phyloP scores from a whole-genome alignment of 495 filamentous ascomycete species.

The Hypoxylon fragiforme region DNA sequence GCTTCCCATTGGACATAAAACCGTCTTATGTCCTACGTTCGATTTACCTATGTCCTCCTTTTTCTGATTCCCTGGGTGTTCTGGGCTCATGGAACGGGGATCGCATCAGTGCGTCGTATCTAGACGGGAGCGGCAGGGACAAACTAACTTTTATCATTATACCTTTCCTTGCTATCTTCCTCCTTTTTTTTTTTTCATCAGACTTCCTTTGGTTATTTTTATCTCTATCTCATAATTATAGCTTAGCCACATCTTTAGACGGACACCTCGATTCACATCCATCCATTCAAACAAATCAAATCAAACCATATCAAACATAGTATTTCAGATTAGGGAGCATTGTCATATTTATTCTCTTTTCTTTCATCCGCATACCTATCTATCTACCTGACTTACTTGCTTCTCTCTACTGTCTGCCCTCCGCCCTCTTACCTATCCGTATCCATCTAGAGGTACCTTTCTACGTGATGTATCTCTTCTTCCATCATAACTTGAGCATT shows the following conservation, averaged over 20 bases:
- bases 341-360: background rate
- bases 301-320: no score
- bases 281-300: conserved; percentile 3
- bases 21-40: no score
- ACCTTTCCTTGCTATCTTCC: conserved; percentile 6
- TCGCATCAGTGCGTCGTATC: conserved; percentile 6
- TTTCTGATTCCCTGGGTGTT: background rate
- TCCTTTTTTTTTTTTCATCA: background rate
- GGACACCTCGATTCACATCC: conserved; percentile 34
- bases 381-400: no score
- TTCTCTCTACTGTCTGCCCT: no score
- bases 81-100: conserved; percentile 8
- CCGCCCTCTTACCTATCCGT: no score
- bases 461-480: no score
- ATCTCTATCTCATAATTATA: conserved; percentile 28
- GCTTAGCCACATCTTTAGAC: conserved; percentile 29
- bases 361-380: no score
- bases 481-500: no score
- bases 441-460: no score
- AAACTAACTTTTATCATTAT: conserved; percentile 10
- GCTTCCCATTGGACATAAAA: no score
- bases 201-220: no score
- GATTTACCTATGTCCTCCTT: conserved; percentile 5
- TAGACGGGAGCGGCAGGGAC: background rate
- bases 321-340: no score